A percentile compares a stretch with the other conserved stretches of the same genome.
Conservation (phyloP, 306 rosid species). For the Cyamopsis tetragonoloba region DNA sequence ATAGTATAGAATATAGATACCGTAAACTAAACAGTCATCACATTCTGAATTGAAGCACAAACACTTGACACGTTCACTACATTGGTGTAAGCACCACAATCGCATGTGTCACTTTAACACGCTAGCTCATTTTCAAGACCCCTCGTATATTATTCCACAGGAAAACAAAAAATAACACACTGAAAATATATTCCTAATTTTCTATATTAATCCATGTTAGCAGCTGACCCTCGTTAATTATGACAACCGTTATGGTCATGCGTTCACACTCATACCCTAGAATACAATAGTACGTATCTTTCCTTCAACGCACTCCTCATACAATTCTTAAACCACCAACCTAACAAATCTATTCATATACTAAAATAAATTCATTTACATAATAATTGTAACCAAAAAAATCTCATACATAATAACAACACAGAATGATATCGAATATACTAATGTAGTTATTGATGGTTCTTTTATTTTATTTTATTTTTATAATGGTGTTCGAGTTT, state of each 20-base stretch:
- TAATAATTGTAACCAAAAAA: too few relatives aligned
- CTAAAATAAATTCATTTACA: neutral
- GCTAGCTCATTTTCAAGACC: neutral
- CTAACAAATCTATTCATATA: slow-evolving; percentile 16
- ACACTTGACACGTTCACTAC: neutral
- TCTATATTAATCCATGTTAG: neutral
- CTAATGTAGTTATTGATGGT: too few relatives aligned
- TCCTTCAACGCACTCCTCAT: neutral
- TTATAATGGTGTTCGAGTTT: too few relatives aligned
- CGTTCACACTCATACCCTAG: neutral
- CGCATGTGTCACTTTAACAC: slow-evolving; percentile 1
- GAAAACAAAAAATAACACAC: neutral
- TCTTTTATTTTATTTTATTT: too few relatives aligned
- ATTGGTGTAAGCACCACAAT: slow-evolving; percentile 6
- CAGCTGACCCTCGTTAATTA: neutral
- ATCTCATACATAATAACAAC: too few relatives aligned
- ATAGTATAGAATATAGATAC: too few relatives aligned
- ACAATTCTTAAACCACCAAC: slow-evolving; percentile 20
- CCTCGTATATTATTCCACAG: neutral
- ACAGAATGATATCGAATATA: neutral
- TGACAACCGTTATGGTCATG: slow-evolving; percentile 13
- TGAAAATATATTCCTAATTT: neutral
- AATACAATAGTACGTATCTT: neutral
- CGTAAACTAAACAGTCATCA: slow-evolving; percentile 5
- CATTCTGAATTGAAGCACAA: neutral